phyloP scores from a whole-genome alignment of 2,329 filamentous ascomycete genomes.

The Periconia macrospinosa region DNA sequence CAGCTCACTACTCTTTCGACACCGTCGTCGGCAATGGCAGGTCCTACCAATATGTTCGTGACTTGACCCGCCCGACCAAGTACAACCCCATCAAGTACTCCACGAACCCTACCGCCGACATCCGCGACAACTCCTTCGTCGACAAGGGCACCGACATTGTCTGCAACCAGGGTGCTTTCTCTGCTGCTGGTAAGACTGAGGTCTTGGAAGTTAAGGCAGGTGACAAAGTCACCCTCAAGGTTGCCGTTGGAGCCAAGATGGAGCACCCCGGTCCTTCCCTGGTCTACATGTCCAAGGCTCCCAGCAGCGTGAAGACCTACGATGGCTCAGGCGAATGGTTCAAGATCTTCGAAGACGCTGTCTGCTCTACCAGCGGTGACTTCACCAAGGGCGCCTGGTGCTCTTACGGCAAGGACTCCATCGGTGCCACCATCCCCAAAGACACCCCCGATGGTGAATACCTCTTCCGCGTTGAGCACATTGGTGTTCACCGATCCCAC shows the following conservation, averaged over 20 bases:
- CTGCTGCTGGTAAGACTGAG: constrained; percentile 21
- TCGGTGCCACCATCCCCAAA: constrained; percentile 47
- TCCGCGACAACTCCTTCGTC: constrained; percentile 24
- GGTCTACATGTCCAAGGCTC: constrained; percentile 24
- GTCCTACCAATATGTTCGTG: constrained; percentile 28
- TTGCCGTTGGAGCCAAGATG: constrained; percentile 46
- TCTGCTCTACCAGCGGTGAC: constrained; percentile 5
- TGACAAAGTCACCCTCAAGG: constrained; percentile 44
- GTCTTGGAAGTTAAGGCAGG: constrained; percentile 38
- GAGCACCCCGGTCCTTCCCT: constrained; percentile 13
- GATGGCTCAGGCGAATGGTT: constrained; percentile 22
- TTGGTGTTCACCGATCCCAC: constrained; percentile 45
- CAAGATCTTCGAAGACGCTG: constrained; percentile 11
- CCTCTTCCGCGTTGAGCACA: constrained; percentile 50
- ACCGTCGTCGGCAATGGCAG: constrained; percentile 28
- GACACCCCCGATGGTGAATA: constrained; percentile 48
- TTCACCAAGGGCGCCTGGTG: not conserved
- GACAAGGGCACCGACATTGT: not conserved
- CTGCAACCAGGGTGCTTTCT: constrained; percentile 1
- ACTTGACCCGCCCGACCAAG: constrained; percentile 5
- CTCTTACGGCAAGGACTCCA: constrained; percentile 13
- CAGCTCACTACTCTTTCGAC: constrained; percentile 31
- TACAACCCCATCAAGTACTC: constrained; percentile 24
- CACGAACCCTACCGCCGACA: constrained; percentile 25
- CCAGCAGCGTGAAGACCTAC: constrained; percentile 10